Evolutionary conservation across 2,329 filamentous ascomycete species (phyloP), one percentile per base, ranked within the genome.

Genomic region (Knufia fluminis): DNA sequence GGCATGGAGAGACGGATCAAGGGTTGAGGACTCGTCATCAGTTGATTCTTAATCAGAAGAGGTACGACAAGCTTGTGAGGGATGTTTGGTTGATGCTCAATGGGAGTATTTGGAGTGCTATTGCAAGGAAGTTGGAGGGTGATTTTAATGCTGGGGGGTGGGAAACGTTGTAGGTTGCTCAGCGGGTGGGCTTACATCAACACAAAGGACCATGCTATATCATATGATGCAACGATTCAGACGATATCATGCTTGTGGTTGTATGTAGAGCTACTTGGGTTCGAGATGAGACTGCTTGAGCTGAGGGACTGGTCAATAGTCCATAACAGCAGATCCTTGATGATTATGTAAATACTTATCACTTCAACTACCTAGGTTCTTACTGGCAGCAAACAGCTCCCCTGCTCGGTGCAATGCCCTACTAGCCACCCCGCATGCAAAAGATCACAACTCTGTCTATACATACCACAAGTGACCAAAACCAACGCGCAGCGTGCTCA

Each of bases 101-200:
- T 44, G 89, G 96, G 60, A 83, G 85, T 3, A 80, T 98, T 23
- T 90, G 90, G 31, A 94, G 86, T 57, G 82, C 88, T 41, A 95
- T 98, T 63, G 86, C 85, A 56, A 77, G 92, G 57, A 91, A 88
- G 67, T 68, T 98, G 57, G 92, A 98, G 71, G 85, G 87, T 12
- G 92, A 98, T 66, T 88, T 96, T 39, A 98, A 98, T 64, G 96
- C 88, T 60, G 92, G 92, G 0, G 92, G 92, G 0, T 98, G 92
- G 92, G 92, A 98, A 71, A 96, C 57, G 14, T 47, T 59, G 10
- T 52, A 48, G 35, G 22, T 6, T n/a, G 7, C 4, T 20, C 4
- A 16, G n/a, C n/a, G n/a, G n/a, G n/a, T n/a, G n/a, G 17, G 7
- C 7, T n/a, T 6, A 8, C 16, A 38, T 38, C 7, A 17, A 6